phyloP scores from a whole-genome alignment of 2,329 filamentous ascomycete species.

The Ambrosiella xylebori region DNA sequence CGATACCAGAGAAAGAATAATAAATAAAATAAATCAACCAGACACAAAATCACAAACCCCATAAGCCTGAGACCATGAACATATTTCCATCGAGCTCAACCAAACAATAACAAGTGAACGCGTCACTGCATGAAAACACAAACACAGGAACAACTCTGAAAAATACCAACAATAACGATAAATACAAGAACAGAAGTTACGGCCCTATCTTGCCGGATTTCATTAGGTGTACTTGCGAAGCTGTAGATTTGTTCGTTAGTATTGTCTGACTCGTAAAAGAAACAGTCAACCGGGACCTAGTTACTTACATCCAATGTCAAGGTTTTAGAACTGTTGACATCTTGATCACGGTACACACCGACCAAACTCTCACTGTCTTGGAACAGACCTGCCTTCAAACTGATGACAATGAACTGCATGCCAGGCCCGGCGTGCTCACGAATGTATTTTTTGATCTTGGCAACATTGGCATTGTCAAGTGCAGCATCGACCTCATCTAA shows the following conservation, averaged over 20 bases:
- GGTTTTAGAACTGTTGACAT: slow-evolving; percentile 77
- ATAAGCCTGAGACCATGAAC: not conserved
- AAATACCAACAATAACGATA: not conserved
- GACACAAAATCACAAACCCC: not conserved
- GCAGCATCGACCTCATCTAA: slow-evolving; percentile 96
- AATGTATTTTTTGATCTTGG: slow-evolving; percentile 92
- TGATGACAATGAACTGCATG: slow-evolving; percentile 99
- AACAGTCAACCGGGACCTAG: not conserved
- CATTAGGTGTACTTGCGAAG: slow-evolving; percentile 12
- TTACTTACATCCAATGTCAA: slow-evolving; percentile 84
- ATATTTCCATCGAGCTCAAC: not conserved
- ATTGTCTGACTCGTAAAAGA: not conserved
- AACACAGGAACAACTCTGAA: not conserved
- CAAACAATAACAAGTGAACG: not conserved
- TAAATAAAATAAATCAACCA: not conserved
- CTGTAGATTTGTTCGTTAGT: slow-evolving; percentile 7
- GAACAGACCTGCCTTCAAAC: slow-evolving; percentile 85
- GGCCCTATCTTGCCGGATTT: not conserved
- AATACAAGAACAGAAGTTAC: not conserved
- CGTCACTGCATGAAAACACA: not conserved
- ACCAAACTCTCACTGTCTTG: slow-evolving; percentile 93
- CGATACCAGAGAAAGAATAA: not conserved
- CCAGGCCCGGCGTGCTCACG: slow-evolving; percentile 84
- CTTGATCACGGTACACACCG: slow-evolving; percentile 88
- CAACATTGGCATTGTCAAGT: slow-evolving; percentile 93